A percentile compares a stretch with the other conserved stretches of the same genome.
Conservation (phyloP, 2,329 filamentous ascomycete species). For the Stachybotrys chartarum region DNA sequence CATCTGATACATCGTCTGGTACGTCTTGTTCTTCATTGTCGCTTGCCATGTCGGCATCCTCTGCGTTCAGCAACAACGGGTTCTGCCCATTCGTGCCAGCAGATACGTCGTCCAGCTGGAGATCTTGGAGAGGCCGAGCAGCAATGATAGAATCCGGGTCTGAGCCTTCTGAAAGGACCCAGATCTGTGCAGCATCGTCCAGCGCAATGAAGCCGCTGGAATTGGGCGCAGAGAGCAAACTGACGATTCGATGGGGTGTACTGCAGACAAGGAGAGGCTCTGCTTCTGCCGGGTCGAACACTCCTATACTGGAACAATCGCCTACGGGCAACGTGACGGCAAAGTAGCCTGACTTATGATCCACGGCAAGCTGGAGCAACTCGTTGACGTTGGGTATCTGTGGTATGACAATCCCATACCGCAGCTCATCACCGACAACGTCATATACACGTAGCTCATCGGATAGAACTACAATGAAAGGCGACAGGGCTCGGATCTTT, state of each 20-base stretch:
- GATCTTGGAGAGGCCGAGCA: constrained; percentile 47
- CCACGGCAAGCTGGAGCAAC: constrained; percentile 64
- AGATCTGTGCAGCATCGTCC: constrained; percentile 69
- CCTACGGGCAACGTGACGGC: constrained; percentile 49
- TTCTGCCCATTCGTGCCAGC: constrained; percentile 16
- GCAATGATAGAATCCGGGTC: constrained; percentile 44
- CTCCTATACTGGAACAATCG: constrained; percentile 47
- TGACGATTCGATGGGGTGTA: constrained; percentile 53
- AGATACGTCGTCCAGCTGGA: constrained; percentile 37
- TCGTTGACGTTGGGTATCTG: constrained; percentile 30
- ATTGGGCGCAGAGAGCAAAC: constrained; percentile 56
- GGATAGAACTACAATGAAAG: constrained; percentile 69
- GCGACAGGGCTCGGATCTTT: constrained; percentile 64
- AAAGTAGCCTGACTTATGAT: constrained; percentile 57
- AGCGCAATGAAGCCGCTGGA: constrained; percentile 68
- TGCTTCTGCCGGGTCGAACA: constrained; percentile 58
- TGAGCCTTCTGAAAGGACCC: constrained; percentile 52
- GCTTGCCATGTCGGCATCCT: constrained; percentile 34
- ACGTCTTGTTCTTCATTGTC: constrained; percentile 33
- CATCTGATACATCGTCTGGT: constrained; percentile 32
- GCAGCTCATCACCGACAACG: constrained; percentile 68
- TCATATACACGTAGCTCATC: constrained; percentile 74
- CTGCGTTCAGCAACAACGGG: constrained; percentile 24
- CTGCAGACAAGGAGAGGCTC: constrained; percentile 52
- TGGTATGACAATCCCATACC: constrained; percentile 56